Base-by-base conservation (phyloP, 225 moss, liverwort and hornwort genomes). In the Pleurozium schreberi region DNA sequence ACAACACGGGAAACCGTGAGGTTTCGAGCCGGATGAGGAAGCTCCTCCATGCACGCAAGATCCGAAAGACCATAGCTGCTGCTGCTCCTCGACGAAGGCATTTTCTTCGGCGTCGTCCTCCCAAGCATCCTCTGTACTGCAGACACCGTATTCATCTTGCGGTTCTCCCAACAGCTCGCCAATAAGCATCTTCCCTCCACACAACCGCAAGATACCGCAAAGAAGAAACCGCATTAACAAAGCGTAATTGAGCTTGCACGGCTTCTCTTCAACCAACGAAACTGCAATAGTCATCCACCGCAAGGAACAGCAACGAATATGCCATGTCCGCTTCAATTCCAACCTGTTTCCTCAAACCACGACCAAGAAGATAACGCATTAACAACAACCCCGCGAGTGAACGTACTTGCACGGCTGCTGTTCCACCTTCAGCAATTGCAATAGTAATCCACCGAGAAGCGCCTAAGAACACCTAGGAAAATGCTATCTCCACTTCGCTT, bases 1-100 rank as follows among this genome's bases (percentile, higher is more conserved):
- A 94, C 94, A 67, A 94, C 94, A 69, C 94, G 91, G 26, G 94
- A 94, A 87, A 94, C 94, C 38, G 93, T 94, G 70, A 94, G 94
- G 42, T 94, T 94, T 57, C 94, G 93, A 86, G 91, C 89, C 63
- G 93, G 94, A 81, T 90, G 89, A 66, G 94, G 94, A 16, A 94
- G 90, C 89, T 79, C 93, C 86, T 94, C 93, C 91, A 90, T 93
- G 88, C 34, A 86, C 64, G 88, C 85, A 81, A 84, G 91, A 67
- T 93, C 93, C 84, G 92, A 93, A 84, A 91, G 84, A 50, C 89
- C 93, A 76, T 84, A 89, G 85, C 70, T 90, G 83, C 47, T 66
- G 81, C 9, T 84, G 82, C 40, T 63, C 88, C 88, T 84, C 42
- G 89, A 59, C 38, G 88, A 65, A 77, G 92, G 36, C 84, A 84